Percentiles rank a stretch among this genome's conserved stretches.
These are phyloP conservation scores for Pestalotiopsis sp. DNA, from an alignment of 2,329 filamentous ascomycete species.

Conservation along the genomic window DNA sequence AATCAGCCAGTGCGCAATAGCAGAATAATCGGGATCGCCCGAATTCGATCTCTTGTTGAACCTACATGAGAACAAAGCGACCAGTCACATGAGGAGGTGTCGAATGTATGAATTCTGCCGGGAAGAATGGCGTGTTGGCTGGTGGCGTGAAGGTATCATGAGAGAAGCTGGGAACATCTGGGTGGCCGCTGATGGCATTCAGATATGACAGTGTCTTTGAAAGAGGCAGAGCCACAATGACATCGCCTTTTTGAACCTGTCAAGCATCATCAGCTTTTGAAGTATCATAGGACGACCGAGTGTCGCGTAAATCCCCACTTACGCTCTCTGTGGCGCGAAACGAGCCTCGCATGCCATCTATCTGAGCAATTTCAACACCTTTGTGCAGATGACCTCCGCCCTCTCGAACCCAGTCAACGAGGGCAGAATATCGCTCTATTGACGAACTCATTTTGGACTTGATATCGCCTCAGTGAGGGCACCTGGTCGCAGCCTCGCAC, in stretches of 20 bases:
- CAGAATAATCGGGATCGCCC: neutral
- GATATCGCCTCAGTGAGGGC: too few relatives aligned
- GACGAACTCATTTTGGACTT: slow-evolving; percentile 19
- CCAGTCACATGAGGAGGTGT: slow-evolving; percentile 62
- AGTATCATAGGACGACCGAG: neutral
- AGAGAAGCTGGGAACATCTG: slow-evolving; percentile 21
- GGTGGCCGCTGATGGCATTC: slow-evolving; percentile 47
- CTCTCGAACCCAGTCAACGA: slow-evolving; percentile 51
- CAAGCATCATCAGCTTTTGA: slow-evolving; percentile 11
- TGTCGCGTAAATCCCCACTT: neutral
- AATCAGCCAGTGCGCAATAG: neutral
- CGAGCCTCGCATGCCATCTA: slow-evolving; percentile 54
- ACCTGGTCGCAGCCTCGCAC: neutral
- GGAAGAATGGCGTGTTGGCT: slow-evolving; percentile 39
- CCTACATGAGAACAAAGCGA: slow-evolving; percentile 65
- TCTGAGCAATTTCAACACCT: slow-evolving; percentile 54
- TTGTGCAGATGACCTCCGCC: slow-evolving; percentile 53
- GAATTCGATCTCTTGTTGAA: neutral
- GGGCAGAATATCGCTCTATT: slow-evolving; percentile 32
- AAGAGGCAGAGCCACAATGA: slow-evolving; percentile 56
- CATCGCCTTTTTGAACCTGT: slow-evolving; percentile 37
- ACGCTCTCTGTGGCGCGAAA: slow-evolving; percentile 47
- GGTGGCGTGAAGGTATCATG: slow-evolving; percentile 13
- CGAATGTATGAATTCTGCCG: slow-evolving; percentile 48
- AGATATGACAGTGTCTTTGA: slow-evolving; percentile 60